Conservation (phyloP, 352 stramenopile species). For the Phytophthora colocasiae region DNA sequence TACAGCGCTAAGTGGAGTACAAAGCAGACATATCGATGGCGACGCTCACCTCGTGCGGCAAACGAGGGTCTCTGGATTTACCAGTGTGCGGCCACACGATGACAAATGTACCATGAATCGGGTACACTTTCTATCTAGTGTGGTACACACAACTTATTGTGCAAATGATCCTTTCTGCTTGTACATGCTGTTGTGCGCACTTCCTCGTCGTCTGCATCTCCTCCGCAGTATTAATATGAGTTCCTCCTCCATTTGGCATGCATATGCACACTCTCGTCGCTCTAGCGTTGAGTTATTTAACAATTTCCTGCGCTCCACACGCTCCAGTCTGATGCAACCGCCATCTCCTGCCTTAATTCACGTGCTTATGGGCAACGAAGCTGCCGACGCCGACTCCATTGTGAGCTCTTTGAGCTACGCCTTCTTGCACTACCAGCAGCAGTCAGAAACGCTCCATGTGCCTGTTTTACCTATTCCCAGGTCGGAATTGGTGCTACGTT, state of each 20-base stretch:
- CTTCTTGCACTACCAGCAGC: constrained; percentile 43
- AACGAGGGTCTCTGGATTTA: constrained; percentile 14
- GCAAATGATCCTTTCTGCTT: background rate
- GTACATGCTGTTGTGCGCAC: constrained; percentile 9
- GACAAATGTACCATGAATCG: background rate
- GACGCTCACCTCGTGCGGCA: constrained; percentile 11
- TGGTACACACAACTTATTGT: constrained; percentile 6
- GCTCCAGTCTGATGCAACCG: constrained; percentile 7
- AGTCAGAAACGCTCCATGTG: constrained; percentile 39
- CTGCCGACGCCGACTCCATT: constrained; percentile 85
- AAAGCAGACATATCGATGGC: constrained; percentile 4
- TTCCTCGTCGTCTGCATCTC: constrained; percentile 6
- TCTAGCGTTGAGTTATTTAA: constrained; percentile 31
- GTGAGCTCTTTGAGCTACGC: constrained; percentile 80
- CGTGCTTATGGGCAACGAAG: constrained; percentile 83
- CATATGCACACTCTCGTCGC: constrained; percentile 12
- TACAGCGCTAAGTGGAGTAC: background rate
- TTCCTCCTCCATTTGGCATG: constrained; percentile 9
- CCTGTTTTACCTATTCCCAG: constrained; percentile 73
- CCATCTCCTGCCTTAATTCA: constrained; percentile 39
- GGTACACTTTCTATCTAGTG: constrained; percentile 3
- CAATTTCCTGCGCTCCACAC: constrained; percentile 27
- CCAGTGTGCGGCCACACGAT: constrained; percentile 1
- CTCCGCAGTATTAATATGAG: constrained; percentile 6
- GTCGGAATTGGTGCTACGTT: constrained; percentile 66